Conservation (phyloP, 371 early-diverging fungal species). For the Zancudomyces culisetae region DNA sequence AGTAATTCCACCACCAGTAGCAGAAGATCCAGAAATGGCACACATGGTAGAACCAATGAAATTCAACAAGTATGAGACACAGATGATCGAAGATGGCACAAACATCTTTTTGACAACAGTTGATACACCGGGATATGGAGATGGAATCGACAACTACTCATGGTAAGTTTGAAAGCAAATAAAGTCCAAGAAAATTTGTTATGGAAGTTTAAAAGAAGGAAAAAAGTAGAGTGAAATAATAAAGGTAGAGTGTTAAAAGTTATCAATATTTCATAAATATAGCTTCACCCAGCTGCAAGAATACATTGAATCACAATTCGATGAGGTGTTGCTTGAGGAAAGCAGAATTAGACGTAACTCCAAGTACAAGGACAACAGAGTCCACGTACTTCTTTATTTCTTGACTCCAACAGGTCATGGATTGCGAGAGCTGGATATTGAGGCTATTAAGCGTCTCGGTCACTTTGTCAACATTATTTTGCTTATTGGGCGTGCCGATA, state of each 20-base stretch:
- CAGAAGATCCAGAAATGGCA: constrained; percentile 65
- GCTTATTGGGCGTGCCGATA: constrained; percentile 62
- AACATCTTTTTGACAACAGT: constrained; percentile 70
- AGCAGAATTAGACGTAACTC: constrained; percentile 84
- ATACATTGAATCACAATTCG: constrained; percentile 82
- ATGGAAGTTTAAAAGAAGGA: no score
- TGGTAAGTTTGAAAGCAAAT: constrained; percentile 9
- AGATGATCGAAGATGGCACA: constrained; percentile 89
- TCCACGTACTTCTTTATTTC: constrained; percentile 95
- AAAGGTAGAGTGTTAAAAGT: no score
- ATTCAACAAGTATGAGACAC: constrained; percentile 62
- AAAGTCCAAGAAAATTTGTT: no score
- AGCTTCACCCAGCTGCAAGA: constrained; percentile 44
- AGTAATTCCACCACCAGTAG: constrained; percentile 43
- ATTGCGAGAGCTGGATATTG: constrained; percentile 90
- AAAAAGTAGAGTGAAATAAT: no score
- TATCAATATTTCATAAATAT: constrained; percentile 8
- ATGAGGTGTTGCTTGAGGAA: constrained; percentile 79
- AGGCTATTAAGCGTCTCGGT: constrained; percentile 82
- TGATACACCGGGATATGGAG: constrained; percentile 96
- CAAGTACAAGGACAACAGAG: constrained; percentile 87
- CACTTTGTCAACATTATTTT: constrained; percentile 90
- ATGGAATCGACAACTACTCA: constrained; percentile 67
- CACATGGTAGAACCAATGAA: constrained; percentile 83
- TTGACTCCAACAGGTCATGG: constrained; percentile 94